These are phyloP conservation scores for Physcomitrellopsis africana DNA, from an alignment of 225 moss, liverwort and hornwort genomes.

Conservation along the genomic window DNA sequence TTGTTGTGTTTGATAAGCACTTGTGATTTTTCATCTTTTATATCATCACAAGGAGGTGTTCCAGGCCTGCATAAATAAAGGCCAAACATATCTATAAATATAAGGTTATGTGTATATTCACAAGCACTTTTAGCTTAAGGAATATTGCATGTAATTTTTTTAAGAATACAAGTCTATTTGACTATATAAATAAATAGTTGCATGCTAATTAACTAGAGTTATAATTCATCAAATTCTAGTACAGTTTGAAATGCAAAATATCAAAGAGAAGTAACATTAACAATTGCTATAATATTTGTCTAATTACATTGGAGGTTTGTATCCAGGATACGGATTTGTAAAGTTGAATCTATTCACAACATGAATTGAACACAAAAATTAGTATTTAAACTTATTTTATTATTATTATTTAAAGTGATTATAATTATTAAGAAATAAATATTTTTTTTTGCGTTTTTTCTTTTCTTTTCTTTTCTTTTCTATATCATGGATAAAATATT, in stretches of 20 bases:
- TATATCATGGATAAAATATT: background rate
- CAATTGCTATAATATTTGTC: background rate
- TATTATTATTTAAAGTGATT: background rate
- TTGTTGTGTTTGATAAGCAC: background rate
- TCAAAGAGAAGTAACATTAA: background rate
- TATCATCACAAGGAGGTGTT: slow-evolving; percentile 45
- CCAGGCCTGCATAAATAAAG: slow-evolving; percentile 23
- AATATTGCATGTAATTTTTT: no score
- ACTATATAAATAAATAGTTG: no score
- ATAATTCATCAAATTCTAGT: no score
- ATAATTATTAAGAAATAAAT: background rate
- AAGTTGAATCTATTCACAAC: slow-evolving; percentile 18
- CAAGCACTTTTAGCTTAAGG: no score
- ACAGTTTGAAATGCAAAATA: background rate
- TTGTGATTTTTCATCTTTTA: slow-evolving; percentile 6
- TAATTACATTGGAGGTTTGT: slow-evolving; percentile 29
- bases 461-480: no score
- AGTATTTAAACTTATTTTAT: background rate
- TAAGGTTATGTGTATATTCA: background rate
- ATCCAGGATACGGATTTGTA: slow-evolving; percentile 22
- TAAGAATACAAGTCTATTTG: no score
- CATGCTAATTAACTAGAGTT: no score
- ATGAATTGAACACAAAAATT: background rate
- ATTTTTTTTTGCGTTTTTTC: no score
- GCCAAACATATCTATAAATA: background rate